phyloP scores from a whole-genome alignment of 164 flowering plant genomes.

The Santalum album region DNA sequence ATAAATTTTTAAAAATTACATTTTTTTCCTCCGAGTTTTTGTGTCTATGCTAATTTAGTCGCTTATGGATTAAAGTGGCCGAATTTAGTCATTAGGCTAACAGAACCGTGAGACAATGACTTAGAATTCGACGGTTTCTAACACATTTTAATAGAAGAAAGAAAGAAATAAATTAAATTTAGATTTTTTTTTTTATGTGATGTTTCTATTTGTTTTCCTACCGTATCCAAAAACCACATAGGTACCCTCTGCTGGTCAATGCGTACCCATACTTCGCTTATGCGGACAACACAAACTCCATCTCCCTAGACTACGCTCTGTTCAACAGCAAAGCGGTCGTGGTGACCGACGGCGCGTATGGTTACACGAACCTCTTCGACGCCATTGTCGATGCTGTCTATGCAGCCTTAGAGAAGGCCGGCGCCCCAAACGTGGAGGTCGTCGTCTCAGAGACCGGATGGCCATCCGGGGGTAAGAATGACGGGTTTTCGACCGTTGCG shows the following conservation, averaged over 20 bases:
- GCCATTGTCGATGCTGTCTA: slow-evolving; percentile 9
- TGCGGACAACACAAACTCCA: background rate
- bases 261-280: slow-evolving; percentile 33
- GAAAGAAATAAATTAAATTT: too few species aligned
- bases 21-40: too few species aligned
- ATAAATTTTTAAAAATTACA: too few species aligned
- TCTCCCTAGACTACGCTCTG: slow-evolving; percentile 19
- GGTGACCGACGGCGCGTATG: slow-evolving; percentile 14
- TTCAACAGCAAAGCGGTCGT: slow-evolving; percentile 10
- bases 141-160: too few species aligned
- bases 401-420: slow-evolving; percentile 11
- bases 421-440: background rate
- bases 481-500: background rate
- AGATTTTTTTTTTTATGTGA: too few species aligned
- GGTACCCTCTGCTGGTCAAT: slow-evolving; percentile 27
- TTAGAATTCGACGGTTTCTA: too few species aligned
- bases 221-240: too few species aligned
- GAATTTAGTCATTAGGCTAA: too few species aligned
- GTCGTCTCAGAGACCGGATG: slow-evolving; percentile 14
- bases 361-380: slow-evolving; percentile 11
- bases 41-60: too few species aligned
- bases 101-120: too few species aligned
- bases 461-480: slow-evolving; percentile 9
- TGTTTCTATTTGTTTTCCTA: too few species aligned
- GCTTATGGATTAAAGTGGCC: too few species aligned